Base-by-base conservation (phyloP, 108 stramenopile species). In the Cyclotella kingstonii region DNA sequence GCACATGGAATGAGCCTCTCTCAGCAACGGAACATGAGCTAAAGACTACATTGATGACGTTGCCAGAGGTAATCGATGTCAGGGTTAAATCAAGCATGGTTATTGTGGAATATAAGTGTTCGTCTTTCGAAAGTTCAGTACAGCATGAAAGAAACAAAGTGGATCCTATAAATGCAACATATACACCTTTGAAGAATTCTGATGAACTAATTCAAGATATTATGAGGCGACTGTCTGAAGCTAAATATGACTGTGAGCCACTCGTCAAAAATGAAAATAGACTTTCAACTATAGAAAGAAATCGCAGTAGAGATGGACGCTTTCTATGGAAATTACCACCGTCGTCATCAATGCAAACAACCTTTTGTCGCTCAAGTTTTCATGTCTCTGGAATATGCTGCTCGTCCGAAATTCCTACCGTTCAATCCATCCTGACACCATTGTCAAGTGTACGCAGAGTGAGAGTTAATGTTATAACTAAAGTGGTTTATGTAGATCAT, bases 321-420 rank as follows among this genome's bases (percentile, higher is more conserved):
- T 11, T 9, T 9, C 36, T 36, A 7, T 36, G 11, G 9, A 11
- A 36, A 36, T 36, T 11, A 36, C n/a, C n/a, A n/a, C n/a, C n/a
- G 36, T 7, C 36, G 11, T 9, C 7, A 9, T 36, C 35, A 15
- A 50, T 52, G 33, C 63, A 49, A 0, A 35, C 63, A 0, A 15
- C 51, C 22, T 68, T 57, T 33, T 68, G 67, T 54, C 40, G 73
- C 38, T 54, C 64, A 26, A 57, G 73, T 17, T 58, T 74, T 10
- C 63, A 62, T 22, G 85, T 88, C 0, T 62, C 77, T 34, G 87
- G 86, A 21, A 86, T 91, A 19, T 95, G 93, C 64, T 95, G 93
- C 72, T 79, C 88, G 11, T 71, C 79, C 5, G 93, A 95, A 77
- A 45, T 85, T 17, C 88, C 90, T 1, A 63, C 71, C n/a, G 59